Evolutionary conservation across 1,139 yeast species (phyloP).

Genomic region (Wickerhamomyces sp.): DNA sequence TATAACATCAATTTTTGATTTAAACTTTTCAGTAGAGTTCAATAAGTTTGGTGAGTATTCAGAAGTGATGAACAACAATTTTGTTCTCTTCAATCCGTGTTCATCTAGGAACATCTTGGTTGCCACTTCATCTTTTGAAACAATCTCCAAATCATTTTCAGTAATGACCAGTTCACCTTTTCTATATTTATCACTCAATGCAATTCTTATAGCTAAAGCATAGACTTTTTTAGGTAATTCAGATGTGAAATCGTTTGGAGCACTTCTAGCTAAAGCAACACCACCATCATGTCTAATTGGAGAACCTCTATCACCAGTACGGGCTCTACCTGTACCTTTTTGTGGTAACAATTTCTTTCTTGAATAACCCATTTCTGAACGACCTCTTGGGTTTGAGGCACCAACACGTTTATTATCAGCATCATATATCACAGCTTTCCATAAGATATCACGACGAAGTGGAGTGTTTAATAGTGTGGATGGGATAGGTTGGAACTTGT

Average conservation of each 20-base stretch:
- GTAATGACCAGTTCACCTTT: constrained; percentile 66
- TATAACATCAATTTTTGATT: constrained; percentile 56
- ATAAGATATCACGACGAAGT: constrained; percentile 81
- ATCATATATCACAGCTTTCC: constrained; percentile 94
- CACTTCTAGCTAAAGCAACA: constrained; percentile 82
- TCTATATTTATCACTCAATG: constrained; percentile 75
- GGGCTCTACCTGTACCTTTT: constrained; percentile 92
- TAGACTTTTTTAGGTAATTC: constrained; percentile 75
- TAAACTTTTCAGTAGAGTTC: constrained; percentile 35
- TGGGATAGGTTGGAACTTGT: constrained; percentile 70
- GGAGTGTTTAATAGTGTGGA: constrained; percentile 64
- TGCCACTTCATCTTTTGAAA: constrained; percentile 22
- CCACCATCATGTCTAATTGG: constrained; percentile 91
- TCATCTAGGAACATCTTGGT: constrained; percentile 43
- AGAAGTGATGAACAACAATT: constrained; percentile 56
- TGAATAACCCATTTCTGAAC: constrained; percentile 83
- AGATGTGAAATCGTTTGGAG: constrained; percentile 88
- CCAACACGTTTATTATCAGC: constrained; percentile 89
- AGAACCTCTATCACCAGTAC: constrained; percentile 94
- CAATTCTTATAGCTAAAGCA: constrained; percentile 70
- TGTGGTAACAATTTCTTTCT: constrained; percentile 81
- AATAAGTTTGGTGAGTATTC: constrained; percentile 28
- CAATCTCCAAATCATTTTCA: constrained; percentile 42
- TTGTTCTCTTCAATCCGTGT: constrained; percentile 50
- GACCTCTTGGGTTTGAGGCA: constrained; percentile 77